Base-by-base conservation (phyloP, 2,329 filamentous ascomycete species). In the Graphilbum fragrans region DNA sequence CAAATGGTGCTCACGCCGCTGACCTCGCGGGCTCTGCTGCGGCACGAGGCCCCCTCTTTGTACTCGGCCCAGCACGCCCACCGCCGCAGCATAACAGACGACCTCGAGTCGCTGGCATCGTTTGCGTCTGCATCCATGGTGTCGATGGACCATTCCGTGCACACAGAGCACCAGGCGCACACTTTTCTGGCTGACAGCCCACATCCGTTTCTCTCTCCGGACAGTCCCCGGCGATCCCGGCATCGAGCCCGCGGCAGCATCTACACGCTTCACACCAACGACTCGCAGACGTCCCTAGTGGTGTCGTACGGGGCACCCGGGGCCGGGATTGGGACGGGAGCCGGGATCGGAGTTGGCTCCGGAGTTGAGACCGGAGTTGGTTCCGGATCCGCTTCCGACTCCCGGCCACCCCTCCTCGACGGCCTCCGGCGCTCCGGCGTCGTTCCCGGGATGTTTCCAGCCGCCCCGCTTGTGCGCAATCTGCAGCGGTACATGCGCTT, bases 401-500 rank as follows among this genome's bases (percentile, higher is more conserved):
- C 8, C 2, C n/a, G n/a, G 19, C n/a, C 5, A 22, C 18, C 17
- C 20, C 18, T 17, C 19, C 57, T 77, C 5, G 61, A 63, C 34
- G 65, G 59, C 1, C 59, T 77, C 3, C 61, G 69, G 2, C 60
- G 60, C 23, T 71, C 70, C 2, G 76, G 77, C 1, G 65, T 62
- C 37, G 64, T 79, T 2, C 66, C 71, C 27, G 74, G 73, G 1
- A 66, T 74, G 38, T 81, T 80, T 39, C 78, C 78, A 0, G 57
- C 63, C 5, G 67, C 67, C 25, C 77, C 79, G 48, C 61, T 82
- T 8, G 60, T 80, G 10, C 65, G 68, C 25, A 82, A 80, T 50
- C 73, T 81, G 20, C 71, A 70, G 3, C 65, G 77, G 29, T 82
- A 80, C 46, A 78, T 81, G 62, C 68, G 74, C 3, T 82, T 79